A percentile compares a stretch with the other conserved stretches of the same genome.
These are phyloP conservation scores for Trametes meyenii DNA, from an alignment of 768 basidiomycete genomes.

Conservation along the genomic window DNA sequence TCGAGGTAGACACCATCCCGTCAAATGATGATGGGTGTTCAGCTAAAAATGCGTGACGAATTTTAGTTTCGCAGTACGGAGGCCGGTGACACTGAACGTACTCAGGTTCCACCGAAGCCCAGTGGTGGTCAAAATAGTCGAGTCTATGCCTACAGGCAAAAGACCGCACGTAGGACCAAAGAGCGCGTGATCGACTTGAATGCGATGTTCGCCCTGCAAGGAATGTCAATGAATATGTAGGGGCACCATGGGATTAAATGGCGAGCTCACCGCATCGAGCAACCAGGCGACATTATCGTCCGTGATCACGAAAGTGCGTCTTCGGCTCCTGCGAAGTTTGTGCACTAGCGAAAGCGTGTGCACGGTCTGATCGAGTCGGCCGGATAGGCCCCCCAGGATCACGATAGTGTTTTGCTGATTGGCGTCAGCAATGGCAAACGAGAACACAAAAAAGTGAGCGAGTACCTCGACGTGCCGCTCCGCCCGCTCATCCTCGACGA, in stretches of 20 bases:
- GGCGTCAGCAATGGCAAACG: conserved; percentile 19
- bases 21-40: conserved; percentile 76
- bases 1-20: conserved; percentile 89
- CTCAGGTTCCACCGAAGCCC: conserved; percentile 92
- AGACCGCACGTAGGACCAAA: conserved; percentile 92
- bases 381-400: conserved; percentile 86
- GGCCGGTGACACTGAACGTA: conserved; percentile 36
- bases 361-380: conserved; percentile 92
- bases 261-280: conserved; percentile 60
- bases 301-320: conserved; percentile 75
- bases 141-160: conserved; percentile 86
- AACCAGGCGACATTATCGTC: conserved; percentile 94
- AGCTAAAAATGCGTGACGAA: conserved; percentile 40
- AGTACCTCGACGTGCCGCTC: conserved; percentile 43
- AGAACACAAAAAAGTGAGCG: too few species aligned
- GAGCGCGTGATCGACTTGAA: conserved; percentile 70
- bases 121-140: conserved; percentile 74
- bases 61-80: background rate
- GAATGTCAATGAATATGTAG: background rate
- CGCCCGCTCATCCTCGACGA: conserved; percentile 58
- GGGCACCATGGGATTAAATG: background rate
- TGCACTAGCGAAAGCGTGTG: conserved; percentile 86
- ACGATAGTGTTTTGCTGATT: conserved; percentile 66
- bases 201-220: conserved; percentile 77
- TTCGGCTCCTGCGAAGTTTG: conserved; percentile 66